Base-by-base conservation (phyloP, 2,329 filamentous ascomycete genomes). In the Pseudogymnoascus destructans region DNA sequence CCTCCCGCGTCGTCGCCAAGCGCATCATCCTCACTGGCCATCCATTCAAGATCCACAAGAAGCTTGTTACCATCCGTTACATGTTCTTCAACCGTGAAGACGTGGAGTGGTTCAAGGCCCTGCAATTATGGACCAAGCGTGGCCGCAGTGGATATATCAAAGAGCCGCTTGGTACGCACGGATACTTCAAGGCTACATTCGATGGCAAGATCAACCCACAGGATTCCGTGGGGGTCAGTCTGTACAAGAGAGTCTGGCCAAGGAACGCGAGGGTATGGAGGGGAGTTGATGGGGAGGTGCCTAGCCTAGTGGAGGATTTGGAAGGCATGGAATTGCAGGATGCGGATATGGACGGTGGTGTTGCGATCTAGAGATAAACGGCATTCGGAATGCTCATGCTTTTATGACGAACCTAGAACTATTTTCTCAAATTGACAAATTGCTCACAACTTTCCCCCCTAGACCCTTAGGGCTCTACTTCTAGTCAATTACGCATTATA, bases 171-270 rank as follows among this genome's bases (percentile, higher is more conserved):
- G 93, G 93, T 66, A 98, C 93, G 33, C 93, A 98, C 72, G 93
- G 93, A n/a, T 98, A 98, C 75, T 97, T 97, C 80, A 98, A 98
- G 78, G 93, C 93, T 10, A 96, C 87, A 1, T 98, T 98, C 74
- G 95, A 98, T 70, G 89, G 85, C 10, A 88, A 87, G 70, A 92
- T 98, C 71, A 97, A 96, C 72, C 91, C 93, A 1, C 88, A 96
- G 73, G 93, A 98, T 73, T 85, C 90, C 2, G 84, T 98, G 52
- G 93, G 89, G 55, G 87, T 97, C 62, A 95, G 89, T 73, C 70
- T 93, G 67, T 93, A 92, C 70, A 93, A 93, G 79, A 76, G 87
- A 19, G 83, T 92, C 61, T 93, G 85, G 79, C 93, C 93, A 6
- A 78, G 91, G 60, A 77, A 77, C 62, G 84, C 89, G 15, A 68